Conservation (phyloP, 2,329 filamentous ascomycete species). For the Cladosporium colombiae region DNA sequence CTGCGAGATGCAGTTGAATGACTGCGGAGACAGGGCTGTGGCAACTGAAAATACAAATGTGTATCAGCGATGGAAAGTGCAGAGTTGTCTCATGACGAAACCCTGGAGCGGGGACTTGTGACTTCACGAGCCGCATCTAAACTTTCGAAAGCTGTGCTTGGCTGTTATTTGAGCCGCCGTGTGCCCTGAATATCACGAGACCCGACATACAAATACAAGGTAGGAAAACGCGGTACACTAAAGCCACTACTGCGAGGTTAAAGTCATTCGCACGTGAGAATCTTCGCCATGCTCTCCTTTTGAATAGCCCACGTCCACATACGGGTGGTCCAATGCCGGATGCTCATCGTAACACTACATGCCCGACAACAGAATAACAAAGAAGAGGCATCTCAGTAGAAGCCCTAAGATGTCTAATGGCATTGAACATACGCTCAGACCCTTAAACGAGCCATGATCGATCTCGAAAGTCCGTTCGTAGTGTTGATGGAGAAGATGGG, state of each 20-base stretch:
- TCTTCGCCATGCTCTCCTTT: background rate
- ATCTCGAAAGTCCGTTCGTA: background rate
- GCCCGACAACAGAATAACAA: background rate
- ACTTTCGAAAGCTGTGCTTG: background rate
- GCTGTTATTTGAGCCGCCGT: background rate
- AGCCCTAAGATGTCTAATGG: background rate
- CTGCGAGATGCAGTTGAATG: background rate
- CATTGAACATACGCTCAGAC: background rate
- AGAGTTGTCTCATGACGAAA: background rate
- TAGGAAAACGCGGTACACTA: background rate
- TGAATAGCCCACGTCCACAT: background rate
- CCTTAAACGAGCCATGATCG: background rate
- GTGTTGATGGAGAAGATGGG: background rate
- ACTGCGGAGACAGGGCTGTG: background rate
- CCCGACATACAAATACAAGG: background rate
- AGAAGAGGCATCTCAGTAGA: background rate
- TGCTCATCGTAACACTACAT: background rate
- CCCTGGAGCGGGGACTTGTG: background rate
- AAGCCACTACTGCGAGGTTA: background rate
- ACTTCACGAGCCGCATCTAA: background rate
- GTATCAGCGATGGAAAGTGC: background rate
- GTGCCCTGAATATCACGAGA: background rate
- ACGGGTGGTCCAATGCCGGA: background rate
- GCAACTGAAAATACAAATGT: background rate
- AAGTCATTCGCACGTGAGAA: background rate